Evolutionary conservation across 768 basidiomycete species (phyloP).

Genomic region (Imleria badia): DNA sequence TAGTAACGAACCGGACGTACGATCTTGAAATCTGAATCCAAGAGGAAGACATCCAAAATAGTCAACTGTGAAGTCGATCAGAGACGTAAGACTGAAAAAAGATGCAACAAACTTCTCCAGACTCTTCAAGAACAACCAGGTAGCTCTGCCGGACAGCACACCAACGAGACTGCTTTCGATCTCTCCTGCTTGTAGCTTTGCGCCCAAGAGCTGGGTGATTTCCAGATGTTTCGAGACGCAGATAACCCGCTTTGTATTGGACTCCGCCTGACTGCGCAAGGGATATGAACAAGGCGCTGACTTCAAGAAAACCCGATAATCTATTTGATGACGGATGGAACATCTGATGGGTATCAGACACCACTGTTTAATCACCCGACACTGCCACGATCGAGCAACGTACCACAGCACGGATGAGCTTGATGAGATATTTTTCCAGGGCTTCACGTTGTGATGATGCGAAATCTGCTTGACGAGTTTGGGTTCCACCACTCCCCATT

Average conservation of each 20-base stretch:
- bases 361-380: neutral
- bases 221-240: slow-evolving; percentile 57
- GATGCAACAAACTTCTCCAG: slow-evolving; percentile 66
- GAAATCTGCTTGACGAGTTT: slow-evolving; percentile 68
- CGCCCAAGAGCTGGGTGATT: slow-evolving; percentile 60
- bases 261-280: slow-evolving; percentile 79
- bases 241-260: slow-evolving; percentile 89
- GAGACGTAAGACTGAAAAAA: neutral
- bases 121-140: slow-evolving; percentile 82
- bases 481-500: slow-evolving; percentile 52
- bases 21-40: slow-evolving; percentile 87
- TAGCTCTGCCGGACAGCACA: slow-evolving; percentile 92
- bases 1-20: slow-evolving; percentile 89
- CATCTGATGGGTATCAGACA: slow-evolving; percentile 1
- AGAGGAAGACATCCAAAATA: slow-evolving; percentile 92
- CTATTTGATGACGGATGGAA: slow-evolving; percentile 87
- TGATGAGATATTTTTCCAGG: slow-evolving; percentile 85
- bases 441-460: slow-evolving; percentile 78
- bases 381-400: slow-evolving; percentile 24
- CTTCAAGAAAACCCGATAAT: slow-evolving; percentile 85
- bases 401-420: slow-evolving; percentile 87
- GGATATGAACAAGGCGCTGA: slow-evolving; percentile 82
- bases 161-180: slow-evolving; percentile 75
- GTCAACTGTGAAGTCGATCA: slow-evolving; percentile 47
- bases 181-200: slow-evolving; percentile 58